Conservation (phyloP, 495 filamentous ascomycete species). For the Hyaloscypha variabilis region DNA sequence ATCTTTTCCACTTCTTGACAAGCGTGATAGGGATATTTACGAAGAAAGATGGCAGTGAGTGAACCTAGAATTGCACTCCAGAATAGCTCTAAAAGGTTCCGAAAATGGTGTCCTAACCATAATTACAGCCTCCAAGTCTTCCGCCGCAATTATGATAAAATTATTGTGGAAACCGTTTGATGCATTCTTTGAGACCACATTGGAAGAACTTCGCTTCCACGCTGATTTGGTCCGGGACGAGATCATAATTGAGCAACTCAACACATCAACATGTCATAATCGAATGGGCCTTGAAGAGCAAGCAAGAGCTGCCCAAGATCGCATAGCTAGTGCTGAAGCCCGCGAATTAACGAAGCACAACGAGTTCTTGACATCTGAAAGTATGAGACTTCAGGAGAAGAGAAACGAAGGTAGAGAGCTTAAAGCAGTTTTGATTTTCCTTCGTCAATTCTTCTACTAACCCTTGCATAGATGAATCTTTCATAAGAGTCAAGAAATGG, state of each 20-base stretch:
- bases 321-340: too few relatives aligned
- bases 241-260: neutral
- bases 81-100: neutral
- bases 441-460: neutral
- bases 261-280: neutral
- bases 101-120: neutral
- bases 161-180: conserved; percentile 6
- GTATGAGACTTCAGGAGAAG: too few relatives aligned
- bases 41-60: neutral
- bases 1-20: neutral
- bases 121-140: neutral
- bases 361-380: too few relatives aligned
- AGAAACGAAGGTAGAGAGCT: neutral
- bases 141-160: neutral
- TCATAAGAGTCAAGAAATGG: neutral
- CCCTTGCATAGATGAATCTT: neutral
- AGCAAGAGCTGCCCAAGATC: too few relatives aligned
- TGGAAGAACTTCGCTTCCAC: neutral
- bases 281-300: neutral
- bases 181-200: neutral
- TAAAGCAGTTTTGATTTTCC: neutral
- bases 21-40: neutral
- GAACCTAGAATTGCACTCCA: too few relatives aligned
- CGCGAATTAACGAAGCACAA: too few relatives aligned
- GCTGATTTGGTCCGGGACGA: neutral